Evolutionary conservation across 75 land plant genomes (phyloP).

Genomic region (Isoetes taiwanensis): DNA sequence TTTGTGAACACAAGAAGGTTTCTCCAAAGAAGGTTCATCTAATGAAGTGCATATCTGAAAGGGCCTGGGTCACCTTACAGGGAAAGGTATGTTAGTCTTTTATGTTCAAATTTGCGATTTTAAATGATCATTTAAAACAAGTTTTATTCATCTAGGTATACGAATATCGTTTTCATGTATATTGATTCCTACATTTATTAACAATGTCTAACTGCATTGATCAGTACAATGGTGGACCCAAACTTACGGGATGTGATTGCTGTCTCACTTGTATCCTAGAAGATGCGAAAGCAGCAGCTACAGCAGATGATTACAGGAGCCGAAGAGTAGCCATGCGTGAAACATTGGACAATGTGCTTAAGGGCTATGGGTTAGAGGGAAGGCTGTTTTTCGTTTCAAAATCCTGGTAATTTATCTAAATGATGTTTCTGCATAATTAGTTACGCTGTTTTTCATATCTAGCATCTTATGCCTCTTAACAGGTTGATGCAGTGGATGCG

Average conservation of each 20-base stretch:
- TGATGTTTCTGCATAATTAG: not conserved
- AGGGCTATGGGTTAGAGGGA: slow-evolving; percentile 37
- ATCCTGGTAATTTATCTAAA: slow-evolving; percentile 48
- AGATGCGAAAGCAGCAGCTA: slow-evolving; percentile 38
- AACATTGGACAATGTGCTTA: slow-evolving; percentile 43
- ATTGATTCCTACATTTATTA: not conserved
- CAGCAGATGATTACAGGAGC: slow-evolving; percentile 56
- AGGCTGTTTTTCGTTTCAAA: slow-evolving; percentile 55
- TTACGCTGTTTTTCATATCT: not conserved
- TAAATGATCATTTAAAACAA: not conserved
- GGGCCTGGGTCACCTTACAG: slow-evolving; percentile 53
- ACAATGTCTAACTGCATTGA: not conserved
- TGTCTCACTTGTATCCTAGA: slow-evolving; percentile 63
- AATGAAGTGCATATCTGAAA: slow-evolving; percentile 64
- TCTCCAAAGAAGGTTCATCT: slow-evolving; percentile 37
- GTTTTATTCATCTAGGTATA: not conserved
- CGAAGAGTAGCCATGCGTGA: slow-evolving; percentile 46
- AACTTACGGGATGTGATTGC: slow-evolving; percentile 37
- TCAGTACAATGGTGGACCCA: slow-evolving; percentile 82
- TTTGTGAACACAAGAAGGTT: slow-evolving; percentile 65
- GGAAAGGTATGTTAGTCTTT: slow-evolving; percentile 47
- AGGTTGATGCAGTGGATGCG: slow-evolving; percentile 88
- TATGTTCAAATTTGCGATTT: not conserved
- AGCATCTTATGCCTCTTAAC: not conserved
- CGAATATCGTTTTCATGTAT: not conserved